Evolutionary conservation across 345 rosid genomes (phyloP), one percentile per base, ranked within the genome.

Genomic region (Gossypium longicalyx): DNA sequence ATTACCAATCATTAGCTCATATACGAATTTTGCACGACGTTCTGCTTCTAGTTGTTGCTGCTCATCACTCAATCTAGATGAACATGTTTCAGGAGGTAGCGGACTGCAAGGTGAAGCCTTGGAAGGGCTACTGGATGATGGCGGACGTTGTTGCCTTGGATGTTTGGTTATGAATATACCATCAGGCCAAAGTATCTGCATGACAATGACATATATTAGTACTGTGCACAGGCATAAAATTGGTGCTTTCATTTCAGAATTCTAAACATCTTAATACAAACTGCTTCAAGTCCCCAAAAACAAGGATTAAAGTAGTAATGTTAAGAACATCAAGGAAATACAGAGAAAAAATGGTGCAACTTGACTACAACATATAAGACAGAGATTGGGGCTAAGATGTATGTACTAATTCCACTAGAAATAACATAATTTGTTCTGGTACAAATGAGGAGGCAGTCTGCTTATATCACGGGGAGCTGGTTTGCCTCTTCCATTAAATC

Each of bases 151-250:
- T 74, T 93, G 85, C 80, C 85, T 96, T 67, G 97, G 98, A 86
- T 89, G 98, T 77, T 96, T 96, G 51, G 99, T 90, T 75, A 96
- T 81, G 79, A 96, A 96, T 74, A 96, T 86, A 43, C 99, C 98
- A 88, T 96, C 98, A 54, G 99, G 99, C 99, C 99, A 96, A 69
- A 96, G 91, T 78, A 96, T 89, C 99, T 96, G 79, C 29, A 65
- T 9, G 29, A 34, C 3, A 53, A 44, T 27, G 7, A 48, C 5
- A 73, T 51, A 52, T 16, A 29, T 70, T 29, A 49, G 22, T 13
- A 69, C 23, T 0, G 15, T 4, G 12, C 17, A 27, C 44, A 48
- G 15, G 57, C 52, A 44, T 44, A 65, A 3, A 34, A 34, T 34
- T 34, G 16, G 49, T 34, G 41, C 41, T 34, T 34, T 5, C 41